Evolutionary conservation across 2,329 filamentous ascomycete genomes (phyloP).

Genomic region (Aureobasidium sp.): DNA sequence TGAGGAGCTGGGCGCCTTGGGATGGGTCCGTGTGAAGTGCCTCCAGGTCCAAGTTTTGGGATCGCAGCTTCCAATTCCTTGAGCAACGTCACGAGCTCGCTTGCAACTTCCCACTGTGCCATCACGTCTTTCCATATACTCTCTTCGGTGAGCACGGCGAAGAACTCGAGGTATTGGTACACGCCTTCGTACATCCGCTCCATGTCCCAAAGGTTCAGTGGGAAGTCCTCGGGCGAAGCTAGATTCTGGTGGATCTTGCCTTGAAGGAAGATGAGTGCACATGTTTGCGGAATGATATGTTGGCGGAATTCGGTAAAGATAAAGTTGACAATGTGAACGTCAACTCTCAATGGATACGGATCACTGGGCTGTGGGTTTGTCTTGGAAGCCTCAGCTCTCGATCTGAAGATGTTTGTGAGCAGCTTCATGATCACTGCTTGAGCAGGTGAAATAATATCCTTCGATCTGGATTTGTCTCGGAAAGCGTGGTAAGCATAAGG

Average conservation of each 20-base stretch:
- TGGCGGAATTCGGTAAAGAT: slow-evolving; percentile 88
- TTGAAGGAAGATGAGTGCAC: slow-evolving; percentile 89
- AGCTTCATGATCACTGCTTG: slow-evolving; percentile 90
- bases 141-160: slow-evolving; percentile 81
- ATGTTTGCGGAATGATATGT: slow-evolving; percentile 87
- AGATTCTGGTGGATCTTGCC: slow-evolving; percentile 75
- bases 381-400: slow-evolving; percentile 40
- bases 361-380: slow-evolving; percentile 19
- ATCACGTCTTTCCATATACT: slow-evolving; percentile 75
- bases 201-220: slow-evolving; percentile 95
- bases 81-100: slow-evolving; percentile 79
- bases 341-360: slow-evolving; percentile 40
- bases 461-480: slow-evolving; percentile 59
- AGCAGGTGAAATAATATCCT: slow-evolving; percentile 92
- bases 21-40: slow-evolving; percentile 12
- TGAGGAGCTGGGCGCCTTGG: slow-evolving; percentile 1
- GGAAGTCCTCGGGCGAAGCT: slow-evolving; percentile 77
- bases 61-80: slow-evolving; percentile 84
- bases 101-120: slow-evolving; percentile 85
- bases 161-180: slow-evolving; percentile 89
- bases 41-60: slow-evolving; percentile 60
- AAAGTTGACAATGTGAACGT: slow-evolving; percentile 70
- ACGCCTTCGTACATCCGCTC: slow-evolving; percentile 92
- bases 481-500: slow-evolving; percentile 90
- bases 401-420: slow-evolving; percentile 80